These are phyloP conservation scores for Cladophialophora immunda DNA, from an alignment of 2,329 filamentous ascomycete species.

Conservation along the genomic window DNA sequence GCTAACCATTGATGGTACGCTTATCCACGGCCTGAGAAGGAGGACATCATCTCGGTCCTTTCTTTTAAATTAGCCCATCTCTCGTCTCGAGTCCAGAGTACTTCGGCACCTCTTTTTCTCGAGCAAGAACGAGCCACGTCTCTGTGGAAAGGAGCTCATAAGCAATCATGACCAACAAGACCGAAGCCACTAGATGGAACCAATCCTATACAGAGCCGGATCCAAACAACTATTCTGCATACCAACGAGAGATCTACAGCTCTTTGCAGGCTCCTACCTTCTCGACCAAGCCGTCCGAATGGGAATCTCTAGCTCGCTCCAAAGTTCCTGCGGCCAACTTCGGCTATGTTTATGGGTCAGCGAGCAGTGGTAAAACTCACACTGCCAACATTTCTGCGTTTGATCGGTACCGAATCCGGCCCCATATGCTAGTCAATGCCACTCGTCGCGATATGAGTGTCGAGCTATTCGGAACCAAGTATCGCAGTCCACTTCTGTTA, in stretches of 20 bases:
- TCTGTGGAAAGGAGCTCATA: background rate
- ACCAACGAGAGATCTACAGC: constrained; percentile 40
- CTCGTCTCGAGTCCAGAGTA: background rate
- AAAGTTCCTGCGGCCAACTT: constrained; percentile 60
- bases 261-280: constrained; percentile 53
- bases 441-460: constrained; percentile 58
- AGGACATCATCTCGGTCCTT: background rate
- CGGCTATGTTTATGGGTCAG: constrained; percentile 67
- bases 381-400: constrained; percentile 46
- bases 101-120: background rate
- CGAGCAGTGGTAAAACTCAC: constrained; percentile 49
- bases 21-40: background rate
- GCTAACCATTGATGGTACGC: background rate
- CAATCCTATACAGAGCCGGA: constrained; percentile 38
- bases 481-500: constrained; percentile 64
- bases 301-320: constrained; percentile 62
- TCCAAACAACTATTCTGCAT: constrained; percentile 32
- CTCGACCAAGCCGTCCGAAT: constrained; percentile 64
- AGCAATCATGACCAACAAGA: constrained; percentile 28
- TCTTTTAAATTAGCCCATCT: background rate
- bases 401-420: constrained; percentile 44
- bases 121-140: background rate
- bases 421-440: constrained; percentile 44
- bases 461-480: constrained; percentile 60
- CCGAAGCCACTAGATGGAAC: constrained; percentile 25